Evolutionary conservation across 2,329 filamentous ascomycete genomes (phyloP).

Genomic region (Ophidiomyces ophidiicola): DNA sequence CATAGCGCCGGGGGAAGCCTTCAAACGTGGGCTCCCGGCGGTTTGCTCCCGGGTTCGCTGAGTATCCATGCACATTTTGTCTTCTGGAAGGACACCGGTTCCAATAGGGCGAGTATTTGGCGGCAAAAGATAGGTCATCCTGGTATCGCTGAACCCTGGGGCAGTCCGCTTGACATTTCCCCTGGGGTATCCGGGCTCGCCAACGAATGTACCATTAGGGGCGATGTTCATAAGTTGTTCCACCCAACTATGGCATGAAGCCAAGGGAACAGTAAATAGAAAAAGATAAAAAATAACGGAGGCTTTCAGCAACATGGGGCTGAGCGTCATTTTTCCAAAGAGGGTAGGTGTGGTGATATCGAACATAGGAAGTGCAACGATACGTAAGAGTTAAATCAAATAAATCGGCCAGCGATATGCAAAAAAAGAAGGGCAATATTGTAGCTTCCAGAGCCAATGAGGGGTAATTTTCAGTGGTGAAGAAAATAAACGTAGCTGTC

Average conservation of each 20-base stretch:
- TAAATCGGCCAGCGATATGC: conserved; percentile 6
- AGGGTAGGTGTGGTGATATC: no score
- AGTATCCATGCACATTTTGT: conserved; percentile 50
- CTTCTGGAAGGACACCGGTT: conserved; percentile 38
- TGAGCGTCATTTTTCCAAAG: no score
- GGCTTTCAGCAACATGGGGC: no score
- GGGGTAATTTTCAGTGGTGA: background rate
- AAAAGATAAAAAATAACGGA: background rate
- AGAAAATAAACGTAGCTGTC: background rate
- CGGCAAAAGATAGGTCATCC: conserved; percentile 54
- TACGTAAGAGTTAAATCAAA: background rate
- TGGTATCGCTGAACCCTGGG: conserved; percentile 45
- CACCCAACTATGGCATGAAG: conserved; percentile 59
- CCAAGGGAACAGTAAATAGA: background rate
- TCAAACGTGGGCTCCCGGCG: conserved; percentile 50
- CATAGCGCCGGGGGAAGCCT: conserved; percentile 47
- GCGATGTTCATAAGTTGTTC: conserved; percentile 63
- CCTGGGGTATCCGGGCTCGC: conserved; percentile 60
- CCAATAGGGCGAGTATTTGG: conserved; percentile 38
- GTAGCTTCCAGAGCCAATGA: background rate
- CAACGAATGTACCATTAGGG: conserved; percentile 60
- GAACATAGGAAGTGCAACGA: background rate
- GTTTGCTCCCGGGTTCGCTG: conserved; percentile 52
- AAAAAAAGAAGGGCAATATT: background rate
- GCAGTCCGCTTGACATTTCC: conserved; percentile 50